Base-by-base conservation (phyloP, 805 yeast species). In the Sugiyamaella chiloensis region DNA sequence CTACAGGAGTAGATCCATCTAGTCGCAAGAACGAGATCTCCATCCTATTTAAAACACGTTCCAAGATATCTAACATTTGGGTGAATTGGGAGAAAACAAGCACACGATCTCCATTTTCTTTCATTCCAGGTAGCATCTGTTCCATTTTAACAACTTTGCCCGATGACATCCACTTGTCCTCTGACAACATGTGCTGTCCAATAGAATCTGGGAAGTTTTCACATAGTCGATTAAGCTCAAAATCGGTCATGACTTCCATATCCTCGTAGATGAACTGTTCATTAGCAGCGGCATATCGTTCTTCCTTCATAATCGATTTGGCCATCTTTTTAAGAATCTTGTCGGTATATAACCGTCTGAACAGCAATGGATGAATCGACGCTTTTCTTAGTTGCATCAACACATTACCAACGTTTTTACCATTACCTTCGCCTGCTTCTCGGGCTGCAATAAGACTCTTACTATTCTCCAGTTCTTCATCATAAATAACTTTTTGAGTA, bases 1-100 rank as follows among this genome's bases (percentile, higher is more conserved):
- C 96, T 47, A 93, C 99, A 11, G 90, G 75, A 0, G 99, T 93
- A 50, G 76, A 76, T n/a, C 99, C 99, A 62, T 93, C 99, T 50
- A 93, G 69, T 54, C 99, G 74, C 40, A 91, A 67, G 63, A 87
- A 93, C 54, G 83, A 79, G 63, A 85, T 76, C 14, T 76, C 73
- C 60, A 81, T 67, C 29, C 78, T 69, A 5, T 85, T 76, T 48
- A 93, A 67, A 3, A 87, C 86, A 47, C 72, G 69, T 63, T 93
- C 99, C 40, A 93, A 69, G 52, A 93, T 85, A 64, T 93, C 97
- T 56, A 93, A 73, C 51, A 89, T 81, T 67, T 88, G 96, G 0
- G 99, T 93, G 66, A 93, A 93, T 52, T 91, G 79, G 2, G 98
- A 90, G 62, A 93, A 93, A 4, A 93, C 73, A 50, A 93, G 70